Conservation (phyloP, 768 basidiomycete species). For the Rubroboletus pulcherrimus region DNA sequence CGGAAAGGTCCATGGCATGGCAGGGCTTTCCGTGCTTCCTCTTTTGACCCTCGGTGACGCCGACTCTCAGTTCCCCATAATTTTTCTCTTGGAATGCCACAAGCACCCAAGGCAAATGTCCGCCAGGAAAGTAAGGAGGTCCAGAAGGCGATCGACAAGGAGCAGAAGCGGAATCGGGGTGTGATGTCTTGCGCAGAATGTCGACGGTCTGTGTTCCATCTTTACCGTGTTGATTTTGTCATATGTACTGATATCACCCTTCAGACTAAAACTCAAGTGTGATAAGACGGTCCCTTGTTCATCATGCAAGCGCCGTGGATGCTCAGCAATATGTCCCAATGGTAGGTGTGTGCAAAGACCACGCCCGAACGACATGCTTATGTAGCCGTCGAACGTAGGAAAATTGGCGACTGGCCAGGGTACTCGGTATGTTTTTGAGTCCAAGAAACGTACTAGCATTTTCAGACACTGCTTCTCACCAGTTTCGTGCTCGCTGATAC, state of each 20-base stretch:
- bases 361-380: not conserved
- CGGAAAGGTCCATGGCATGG: not conserved
- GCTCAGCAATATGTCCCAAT: conserved; percentile 75
- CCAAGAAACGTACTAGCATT: not conserved
- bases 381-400: conserved; percentile 25
- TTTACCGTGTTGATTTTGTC: not conserved
- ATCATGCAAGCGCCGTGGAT: conserved; percentile 68
- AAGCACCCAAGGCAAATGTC: conserved; percentile 45
- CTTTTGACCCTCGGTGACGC: not conserved
- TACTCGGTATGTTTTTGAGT: conserved; percentile 49
- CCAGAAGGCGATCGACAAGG: conserved; percentile 58
- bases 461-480: not conserved
- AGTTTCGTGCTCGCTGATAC: conserved; percentile 74
- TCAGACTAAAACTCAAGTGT: conserved; percentile 66
- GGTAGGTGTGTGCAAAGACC: conserved; percentile 25
- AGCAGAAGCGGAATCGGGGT: conserved; percentile 61
- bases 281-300: conserved; percentile 62
- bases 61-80: not conserved
- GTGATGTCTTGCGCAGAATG: conserved; percentile 57
- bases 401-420: conserved; percentile 76
- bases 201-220: conserved; percentile 41
- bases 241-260: not conserved
- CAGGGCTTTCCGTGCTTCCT: not conserved
- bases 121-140: conserved; percentile 31
- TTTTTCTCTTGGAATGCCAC: conserved; percentile 40